These are phyloP conservation scores for Fagopyrum homotropicum DNA, from an alignment of 148 eudicot species.

Conservation along the genomic window DNA sequence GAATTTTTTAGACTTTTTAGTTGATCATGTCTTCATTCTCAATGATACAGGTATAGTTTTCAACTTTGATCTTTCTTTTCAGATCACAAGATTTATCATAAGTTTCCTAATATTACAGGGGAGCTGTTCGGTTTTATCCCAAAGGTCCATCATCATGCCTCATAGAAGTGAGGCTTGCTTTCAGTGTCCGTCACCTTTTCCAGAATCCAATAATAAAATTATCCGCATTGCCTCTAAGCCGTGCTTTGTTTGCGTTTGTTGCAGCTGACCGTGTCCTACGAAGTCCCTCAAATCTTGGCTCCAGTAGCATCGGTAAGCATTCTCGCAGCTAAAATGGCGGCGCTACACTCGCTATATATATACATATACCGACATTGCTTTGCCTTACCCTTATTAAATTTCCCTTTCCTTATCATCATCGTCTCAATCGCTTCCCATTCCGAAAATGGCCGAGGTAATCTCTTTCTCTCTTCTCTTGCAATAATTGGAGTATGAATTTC, in stretches of 20 bases:
- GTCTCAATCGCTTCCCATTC: background rate
- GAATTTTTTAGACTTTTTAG: background rate
- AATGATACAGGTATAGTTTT: background rate
- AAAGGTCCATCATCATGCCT: constrained; percentile 77
- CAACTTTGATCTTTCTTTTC: background rate
- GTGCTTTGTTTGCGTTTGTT: constrained; percentile 13
- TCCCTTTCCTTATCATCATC: background rate
- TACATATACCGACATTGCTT: background rate
- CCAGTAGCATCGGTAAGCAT: constrained; percentile 94
- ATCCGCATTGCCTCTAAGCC: background rate
- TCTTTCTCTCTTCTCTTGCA: background rate
- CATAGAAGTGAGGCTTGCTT: constrained; percentile 63
- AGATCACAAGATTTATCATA: background rate
- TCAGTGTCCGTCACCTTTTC: background rate
- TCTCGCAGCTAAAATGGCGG: background rate
- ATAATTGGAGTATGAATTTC: background rate
- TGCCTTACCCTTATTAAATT: background rate
- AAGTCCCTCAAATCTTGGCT: constrained; percentile 71
- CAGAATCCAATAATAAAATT: background rate
- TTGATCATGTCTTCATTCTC: background rate
- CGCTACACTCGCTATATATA: background rate
- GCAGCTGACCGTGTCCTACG: constrained; percentile 93
- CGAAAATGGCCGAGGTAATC: constrained; percentile 10
- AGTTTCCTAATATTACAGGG: constrained; percentile 40
- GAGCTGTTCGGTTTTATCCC: constrained; percentile 92